phyloP scores from a whole-genome alignment of 306 rosid genomes.

The Pyrus betulifolia region DNA sequence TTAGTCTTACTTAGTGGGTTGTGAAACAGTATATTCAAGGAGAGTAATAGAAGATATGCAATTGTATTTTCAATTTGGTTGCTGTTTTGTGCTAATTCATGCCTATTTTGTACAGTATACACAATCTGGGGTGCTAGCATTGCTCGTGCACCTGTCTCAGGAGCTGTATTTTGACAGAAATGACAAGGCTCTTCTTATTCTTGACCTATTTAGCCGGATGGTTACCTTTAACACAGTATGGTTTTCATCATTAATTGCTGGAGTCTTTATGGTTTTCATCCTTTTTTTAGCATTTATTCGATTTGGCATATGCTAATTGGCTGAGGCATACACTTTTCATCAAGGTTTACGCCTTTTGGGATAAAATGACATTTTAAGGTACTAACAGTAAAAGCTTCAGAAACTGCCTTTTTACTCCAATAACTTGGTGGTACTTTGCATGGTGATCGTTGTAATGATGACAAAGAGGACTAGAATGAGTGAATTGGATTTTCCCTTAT shows the following conservation, averaged over 20 bases:
- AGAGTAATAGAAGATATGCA: not conserved
- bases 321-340: no score
- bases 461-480: no score
- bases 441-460: no score
- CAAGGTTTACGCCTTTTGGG: no score
- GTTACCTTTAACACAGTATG: slow-evolving; percentile 66
- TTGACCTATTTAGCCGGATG: slow-evolving; percentile 80
- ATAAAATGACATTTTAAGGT: no score
- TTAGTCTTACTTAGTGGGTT: not conserved
- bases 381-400: no score
- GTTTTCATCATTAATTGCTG: not conserved
- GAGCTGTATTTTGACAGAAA: slow-evolving; percentile 42
- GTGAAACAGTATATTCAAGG: not conserved
- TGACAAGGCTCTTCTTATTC: slow-evolving; percentile 58
- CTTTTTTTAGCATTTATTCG: no score
- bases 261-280: not conserved
- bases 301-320: no score
- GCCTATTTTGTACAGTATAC: slow-evolving; percentile 42
- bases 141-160: slow-evolving; percentile 79
- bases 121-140: slow-evolving; percentile 62
- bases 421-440: no score
- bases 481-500: no score
- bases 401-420: no score
- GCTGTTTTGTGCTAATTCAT: slow-evolving; percentile 5
- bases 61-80: not conserved